These are phyloP conservation scores for Fusarium mangiferae DNA, from an alignment of 2,329 filamentous ascomycete genomes.

Conservation along the genomic window DNA sequence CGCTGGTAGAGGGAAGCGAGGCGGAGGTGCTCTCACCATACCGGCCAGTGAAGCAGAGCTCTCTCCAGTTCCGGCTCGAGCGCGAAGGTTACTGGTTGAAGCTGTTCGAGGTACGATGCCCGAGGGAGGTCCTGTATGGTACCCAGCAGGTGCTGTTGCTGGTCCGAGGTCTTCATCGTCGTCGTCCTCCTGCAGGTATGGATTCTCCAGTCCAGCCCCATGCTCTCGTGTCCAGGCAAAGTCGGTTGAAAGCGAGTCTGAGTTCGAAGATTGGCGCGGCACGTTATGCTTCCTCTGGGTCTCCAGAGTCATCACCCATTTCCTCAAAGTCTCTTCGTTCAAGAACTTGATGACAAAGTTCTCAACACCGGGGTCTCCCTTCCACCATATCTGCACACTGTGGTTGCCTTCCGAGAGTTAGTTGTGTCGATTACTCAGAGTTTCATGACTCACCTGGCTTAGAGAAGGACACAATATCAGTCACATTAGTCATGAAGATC, in stretches of 20 bases:
- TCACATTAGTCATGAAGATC: constrained; percentile 99
- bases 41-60: constrained; percentile 68
- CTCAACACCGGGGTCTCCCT: constrained; percentile 92
- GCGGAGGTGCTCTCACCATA: constrained; percentile 70
- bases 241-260: constrained; percentile 70
- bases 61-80: constrained; percentile 80
- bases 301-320: constrained; percentile 86
- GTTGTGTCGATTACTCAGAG: background rate
- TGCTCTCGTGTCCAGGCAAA: constrained; percentile 83
- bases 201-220: constrained; percentile 77
- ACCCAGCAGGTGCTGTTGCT: constrained; percentile 51
- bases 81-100: constrained; percentile 79
- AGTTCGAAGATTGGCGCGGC: constrained; percentile 57
- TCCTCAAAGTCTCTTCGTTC: constrained; percentile 92
- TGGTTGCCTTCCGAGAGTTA: constrained; percentile 76
- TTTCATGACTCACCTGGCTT: constrained; percentile 77
- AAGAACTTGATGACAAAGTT: constrained; percentile 95
- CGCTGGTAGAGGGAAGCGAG: constrained; percentile 76
- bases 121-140: constrained; percentile 44
- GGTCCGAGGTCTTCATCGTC: constrained; percentile 66
- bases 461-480: constrained; percentile 86
- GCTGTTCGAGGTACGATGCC: constrained; percentile 54
- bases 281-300: constrained; percentile 74
- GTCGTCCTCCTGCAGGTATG: constrained; percentile 73
- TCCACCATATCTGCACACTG: constrained; percentile 98